Percentiles rank a stretch among this genome's conserved stretches.
phyloP scores from a whole-genome alignment of 768 basidiomycete genomes.

The Fomitopsis pulvina region DNA sequence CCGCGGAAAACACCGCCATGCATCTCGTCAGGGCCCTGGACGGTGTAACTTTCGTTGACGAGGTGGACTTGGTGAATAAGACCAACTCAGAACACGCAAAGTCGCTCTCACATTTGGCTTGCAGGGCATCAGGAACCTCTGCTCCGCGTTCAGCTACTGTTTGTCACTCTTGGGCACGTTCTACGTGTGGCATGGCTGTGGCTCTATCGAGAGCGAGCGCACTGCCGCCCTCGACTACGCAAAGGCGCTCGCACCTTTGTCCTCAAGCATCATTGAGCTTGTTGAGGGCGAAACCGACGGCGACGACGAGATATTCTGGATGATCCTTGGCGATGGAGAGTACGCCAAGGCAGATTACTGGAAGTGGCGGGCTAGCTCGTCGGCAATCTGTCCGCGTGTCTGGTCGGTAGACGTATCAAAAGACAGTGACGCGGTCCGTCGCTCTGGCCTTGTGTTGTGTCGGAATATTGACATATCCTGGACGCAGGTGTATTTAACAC shows the following conservation, averaged over 20 bases:
- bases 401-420: conserved; percentile 50
- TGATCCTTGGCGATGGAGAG: conserved; percentile 69
- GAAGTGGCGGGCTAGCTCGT: conserved; percentile 54
- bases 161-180: conserved; percentile 60
- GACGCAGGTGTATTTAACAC: conserved; percentile 41
- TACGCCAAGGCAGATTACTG: conserved; percentile 81
- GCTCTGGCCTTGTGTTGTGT: neutral
- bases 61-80: conserved; percentile 57
- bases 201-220: conserved; percentile 54
- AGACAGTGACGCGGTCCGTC: conserved; percentile 34
- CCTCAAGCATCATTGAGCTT: conserved; percentile 45
- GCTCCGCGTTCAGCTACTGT: conserved; percentile 83
- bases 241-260: conserved; percentile 33
- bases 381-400: conserved; percentile 39
- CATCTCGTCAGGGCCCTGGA: conserved; percentile 53
- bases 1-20: conserved; percentile 76
- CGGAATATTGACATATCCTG: neutral
- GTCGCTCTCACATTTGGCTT: neutral
- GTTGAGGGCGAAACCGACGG: conserved; percentile 54
- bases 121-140: conserved; percentile 60
- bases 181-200: conserved; percentile 80
- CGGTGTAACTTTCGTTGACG: conserved; percentile 57
- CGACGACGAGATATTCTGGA: conserved; percentile 80
- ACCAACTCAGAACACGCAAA: neutral
- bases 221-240: conserved; percentile 60